Evolutionary conservation across 2,329 filamentous ascomycete genomes (phyloP).

Genomic region (Penicillium sp.): DNA sequence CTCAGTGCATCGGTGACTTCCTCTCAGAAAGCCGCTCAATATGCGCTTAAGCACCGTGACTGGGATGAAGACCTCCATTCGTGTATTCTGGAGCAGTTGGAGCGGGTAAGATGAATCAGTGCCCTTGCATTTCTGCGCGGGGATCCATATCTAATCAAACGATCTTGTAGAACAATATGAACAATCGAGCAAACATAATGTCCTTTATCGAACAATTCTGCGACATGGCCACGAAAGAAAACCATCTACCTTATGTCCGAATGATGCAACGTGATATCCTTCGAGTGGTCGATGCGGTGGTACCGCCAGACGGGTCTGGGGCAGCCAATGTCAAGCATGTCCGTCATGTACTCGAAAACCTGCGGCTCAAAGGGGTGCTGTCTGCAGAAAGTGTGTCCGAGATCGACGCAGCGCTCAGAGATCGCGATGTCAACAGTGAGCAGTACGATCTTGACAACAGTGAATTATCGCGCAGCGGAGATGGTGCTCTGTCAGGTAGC

Average conservation of each 20-base stretch:
- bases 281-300: constrained; percentile 84
- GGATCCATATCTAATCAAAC: no score
- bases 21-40: constrained; percentile 86
- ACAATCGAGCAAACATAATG: constrained; percentile 96
- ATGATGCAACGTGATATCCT: constrained; percentile 96
- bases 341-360: constrained; percentile 66
- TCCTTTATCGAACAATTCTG: constrained; percentile 97
- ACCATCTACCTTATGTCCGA: constrained; percentile 72
- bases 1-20: constrained; percentile 86
- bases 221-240: constrained; percentile 72
- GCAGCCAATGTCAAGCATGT: constrained; percentile 93
- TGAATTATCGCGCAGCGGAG: constrained; percentile 21
- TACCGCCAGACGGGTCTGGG: constrained; percentile 76
- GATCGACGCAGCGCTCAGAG: constrained; percentile 76
- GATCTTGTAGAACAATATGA: constrained; percentile 72
- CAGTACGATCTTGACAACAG: constrained; percentile 46
- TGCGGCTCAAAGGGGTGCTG: constrained; percentile 67
- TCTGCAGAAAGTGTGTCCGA: constrained; percentile 67
- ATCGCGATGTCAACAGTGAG: constrained; percentile 62
- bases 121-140: no score
- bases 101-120: constrained; percentile 51
- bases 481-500: constrained; percentile 19
- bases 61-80: constrained; percentile 97
- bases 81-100: constrained; percentile 92
- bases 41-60: constrained; percentile 87